Evolutionary conservation across 768 basidiomycete genomes (phyloP).

Genomic region (Myochromella boudieri): DNA sequence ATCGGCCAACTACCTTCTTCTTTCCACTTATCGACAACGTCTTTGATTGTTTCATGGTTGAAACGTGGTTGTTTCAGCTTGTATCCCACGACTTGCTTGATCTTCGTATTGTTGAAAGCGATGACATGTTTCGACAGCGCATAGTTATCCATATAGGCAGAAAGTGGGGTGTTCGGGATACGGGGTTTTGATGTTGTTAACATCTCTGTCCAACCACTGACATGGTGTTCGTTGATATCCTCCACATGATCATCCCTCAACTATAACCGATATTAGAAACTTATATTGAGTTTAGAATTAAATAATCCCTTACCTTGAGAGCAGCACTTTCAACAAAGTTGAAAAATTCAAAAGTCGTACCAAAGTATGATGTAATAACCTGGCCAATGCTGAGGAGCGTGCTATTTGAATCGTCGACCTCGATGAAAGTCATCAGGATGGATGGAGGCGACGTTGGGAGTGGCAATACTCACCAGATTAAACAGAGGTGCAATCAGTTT

Average conservation of each 20-base stretch:
- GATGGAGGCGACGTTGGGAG: background rate
- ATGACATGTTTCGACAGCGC: conserved; percentile 68
- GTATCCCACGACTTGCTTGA: conserved; percentile 74
- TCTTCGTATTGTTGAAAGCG: conserved; percentile 68
- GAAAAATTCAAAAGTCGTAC: conserved; percentile 81
- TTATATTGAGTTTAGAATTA: background rate
- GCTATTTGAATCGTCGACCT: conserved; percentile 78
- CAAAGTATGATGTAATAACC: conserved; percentile 68
- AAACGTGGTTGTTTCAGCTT: conserved; percentile 62
- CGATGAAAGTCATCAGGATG: conserved; percentile 2
- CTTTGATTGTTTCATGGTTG: conserved; percentile 57
- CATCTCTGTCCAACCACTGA: conserved; percentile 83
- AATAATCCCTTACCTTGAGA: conserved; percentile 52
- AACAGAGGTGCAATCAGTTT: conserved; percentile 77
- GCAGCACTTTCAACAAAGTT: conserved; percentile 64
- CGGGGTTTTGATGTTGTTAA: conserved; percentile 69
- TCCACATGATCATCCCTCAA: conserved; percentile 72
- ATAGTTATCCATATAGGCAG: conserved; percentile 78
- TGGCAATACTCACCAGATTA: conserved; percentile 57
- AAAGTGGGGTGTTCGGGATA: conserved; percentile 67
- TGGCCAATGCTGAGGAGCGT: conserved; percentile 68
- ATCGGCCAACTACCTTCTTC: conserved; percentile 64
- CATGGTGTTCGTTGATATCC: conserved; percentile 84
- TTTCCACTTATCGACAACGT: conserved; percentile 81
- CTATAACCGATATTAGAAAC: conserved; percentile 33